phyloP scores from a whole-genome alignment of 192 early-diverging fungal species.

The Piromyces sp. region DNA sequence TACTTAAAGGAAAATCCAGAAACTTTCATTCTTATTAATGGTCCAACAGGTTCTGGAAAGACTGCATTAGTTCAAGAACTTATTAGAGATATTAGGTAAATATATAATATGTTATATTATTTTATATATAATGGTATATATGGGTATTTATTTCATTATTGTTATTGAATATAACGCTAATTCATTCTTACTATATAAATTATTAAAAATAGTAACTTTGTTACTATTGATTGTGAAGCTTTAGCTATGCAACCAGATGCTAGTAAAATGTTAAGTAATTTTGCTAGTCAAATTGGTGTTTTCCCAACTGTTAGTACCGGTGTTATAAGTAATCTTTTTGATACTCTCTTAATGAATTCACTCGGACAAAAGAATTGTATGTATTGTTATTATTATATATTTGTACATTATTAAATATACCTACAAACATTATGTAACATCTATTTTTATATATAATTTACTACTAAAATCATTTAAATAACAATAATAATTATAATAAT shows the following conservation, averaged over 20 bases:
- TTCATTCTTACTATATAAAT: too few species aligned
- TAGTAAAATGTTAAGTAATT: slow-evolving; percentile 47
- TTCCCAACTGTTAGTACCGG: slow-evolving; percentile 78
- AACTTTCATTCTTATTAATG: slow-evolving; percentile 64
- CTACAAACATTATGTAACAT: too few species aligned
- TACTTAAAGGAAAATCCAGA: slow-evolving; percentile 16
- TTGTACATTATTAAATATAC: too few species aligned
- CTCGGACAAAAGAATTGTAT: slow-evolving; percentile 73
- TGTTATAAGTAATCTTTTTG: slow-evolving; percentile 54
- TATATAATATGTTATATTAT: too few species aligned
- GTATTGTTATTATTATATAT: too few species aligned
- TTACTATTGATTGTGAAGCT: slow-evolving; percentile 63
- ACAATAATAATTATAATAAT: too few species aligned
- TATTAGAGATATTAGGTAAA: slow-evolving; percentile 37
- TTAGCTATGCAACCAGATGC: slow-evolving; percentile 54
- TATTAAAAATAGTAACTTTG: slow-evolving; percentile 22
- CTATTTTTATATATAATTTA: too few species aligned
- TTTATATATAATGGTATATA: too few species aligned
- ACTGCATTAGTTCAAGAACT: slow-evolving; percentile 53
- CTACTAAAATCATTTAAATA: too few species aligned
- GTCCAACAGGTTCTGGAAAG: slow-evolving; percentile 74
- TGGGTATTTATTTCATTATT: too few species aligned
- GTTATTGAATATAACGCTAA: too few species aligned
- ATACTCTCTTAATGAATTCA: slow-evolving; percentile 67
- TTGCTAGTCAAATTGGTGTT: slow-evolving; percentile 78